Evolutionary conservation across 2,329 filamentous ascomycete species (phyloP), one percentile per base, ranked within the genome.

Genomic region (Hypoxylon sp.): DNA sequence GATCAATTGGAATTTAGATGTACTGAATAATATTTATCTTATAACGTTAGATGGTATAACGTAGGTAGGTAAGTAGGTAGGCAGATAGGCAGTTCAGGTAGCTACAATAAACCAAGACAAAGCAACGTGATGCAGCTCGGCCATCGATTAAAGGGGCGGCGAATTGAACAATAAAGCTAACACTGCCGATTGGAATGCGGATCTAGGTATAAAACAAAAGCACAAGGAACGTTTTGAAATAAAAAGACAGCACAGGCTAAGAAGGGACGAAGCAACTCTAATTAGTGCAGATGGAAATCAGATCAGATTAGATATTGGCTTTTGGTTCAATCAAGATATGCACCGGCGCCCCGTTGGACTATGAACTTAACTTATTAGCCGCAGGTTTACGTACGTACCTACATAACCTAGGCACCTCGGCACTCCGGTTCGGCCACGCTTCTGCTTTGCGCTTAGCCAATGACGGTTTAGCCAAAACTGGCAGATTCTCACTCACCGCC

Each of bases 371-470:
- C n/a, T n/a, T n/a, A n/a, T n/a, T n/a, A n/a, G n/a, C n/a, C n/a
- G n/a, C n/a, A n/a, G n/a, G n/a, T n/a, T n/a, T n/a, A n/a, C n/a
- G n/a, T n/a, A n/a, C n/a, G n/a, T n/a, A n/a, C n/a, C n/a, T n/a
- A n/a, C n/a, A n/a, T n/a, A n/a, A n/a, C n/a, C n/a, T n/a, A n/a
- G n/a, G n/a, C n/a, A 61, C 60, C 60, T 63, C 60, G 60, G 60
- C 58, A 56, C 58, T 53, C 58, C 58, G 56, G 60, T 47, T 63
- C 42, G 41, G 50, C 31, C 15, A 35, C 23, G 30, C 34, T 29
- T 26, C 17, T 20, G 31, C 13, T 16, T 30, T 34, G 27, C 36
- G 15, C 25, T 42, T 37, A 25, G 2, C 54, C 37, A 37, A 40
- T 43, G 20, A 11, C 12, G 37, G 35, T 44, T 51, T 48, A 55